Conservation (phyloP, 306 rosid species). For the Citrullus mucosospermus region DNA sequence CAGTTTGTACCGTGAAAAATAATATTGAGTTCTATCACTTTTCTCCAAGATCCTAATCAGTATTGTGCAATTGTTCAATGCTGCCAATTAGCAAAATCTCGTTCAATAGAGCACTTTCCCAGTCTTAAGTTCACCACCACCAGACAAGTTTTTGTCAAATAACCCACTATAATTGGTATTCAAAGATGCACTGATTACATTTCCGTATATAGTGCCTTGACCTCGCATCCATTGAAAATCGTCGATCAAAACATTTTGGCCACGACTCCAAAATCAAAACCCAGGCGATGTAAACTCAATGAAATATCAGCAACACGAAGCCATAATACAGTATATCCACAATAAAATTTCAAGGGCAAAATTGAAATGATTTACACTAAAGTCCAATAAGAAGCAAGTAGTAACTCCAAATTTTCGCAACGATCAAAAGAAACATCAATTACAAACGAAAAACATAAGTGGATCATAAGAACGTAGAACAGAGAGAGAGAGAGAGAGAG, state of each 20-base stretch:
- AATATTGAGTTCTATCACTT: background rate
- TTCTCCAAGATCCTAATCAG: background rate
- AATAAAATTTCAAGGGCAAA: background rate
- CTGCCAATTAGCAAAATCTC: background rate
- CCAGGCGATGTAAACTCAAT: background rate
- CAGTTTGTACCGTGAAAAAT: background rate
- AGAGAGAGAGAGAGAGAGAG: background rate
- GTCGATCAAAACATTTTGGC: background rate
- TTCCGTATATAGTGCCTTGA: background rate
- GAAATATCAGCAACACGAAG: background rate
- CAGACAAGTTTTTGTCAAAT: background rate
- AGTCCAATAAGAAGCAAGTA: background rate
- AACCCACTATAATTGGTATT: background rate
- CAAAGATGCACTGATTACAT: background rate
- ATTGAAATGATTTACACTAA: background rate
- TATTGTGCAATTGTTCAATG: background rate
- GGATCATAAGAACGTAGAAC: background rate
- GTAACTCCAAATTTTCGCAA: background rate
- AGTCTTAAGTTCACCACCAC: background rate
- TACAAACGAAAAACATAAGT: background rate
- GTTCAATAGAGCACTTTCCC: background rate
- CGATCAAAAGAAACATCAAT: background rate
- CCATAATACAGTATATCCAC: background rate
- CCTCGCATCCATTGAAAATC: background rate
- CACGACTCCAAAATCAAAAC: background rate